Percentiles rank a stretch among this genome's conserved stretches.
phyloP scores from a whole-genome alignment of 2,329 filamentous ascomycete species.

The Ceratocystis destructans region DNA sequence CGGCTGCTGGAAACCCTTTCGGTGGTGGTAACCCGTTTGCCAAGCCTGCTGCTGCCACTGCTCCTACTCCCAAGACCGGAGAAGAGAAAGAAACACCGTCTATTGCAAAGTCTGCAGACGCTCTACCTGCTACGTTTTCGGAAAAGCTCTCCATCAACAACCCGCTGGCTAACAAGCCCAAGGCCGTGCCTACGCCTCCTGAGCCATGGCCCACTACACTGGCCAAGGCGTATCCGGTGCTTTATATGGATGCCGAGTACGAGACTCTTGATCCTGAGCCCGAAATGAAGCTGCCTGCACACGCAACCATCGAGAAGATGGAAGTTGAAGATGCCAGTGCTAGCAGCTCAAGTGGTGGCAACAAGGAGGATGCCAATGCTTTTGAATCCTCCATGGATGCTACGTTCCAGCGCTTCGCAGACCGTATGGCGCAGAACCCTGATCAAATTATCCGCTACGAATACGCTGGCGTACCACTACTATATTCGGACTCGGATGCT shows the following conservation, averaged over 20 bases:
- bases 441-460: slow-evolving; percentile 75
- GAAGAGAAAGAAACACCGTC: slow-evolving; percentile 16
- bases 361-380: slow-evolving; percentile 48
- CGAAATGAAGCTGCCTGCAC: slow-evolving; percentile 34
- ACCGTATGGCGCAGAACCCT: slow-evolving; percentile 63
- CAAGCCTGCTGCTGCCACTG: slow-evolving; percentile 26
- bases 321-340: slow-evolving; percentile 27
- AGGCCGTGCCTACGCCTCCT: slow-evolving; percentile 39
- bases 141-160: slow-evolving; percentile 63
- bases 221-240: slow-evolving; percentile 58
- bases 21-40: slow-evolving; percentile 44
- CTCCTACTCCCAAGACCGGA: slow-evolving; percentile 16
- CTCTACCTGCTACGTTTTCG: slow-evolving; percentile 51
- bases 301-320: slow-evolving; percentile 35
- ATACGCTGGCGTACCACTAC: slow-evolving; percentile 55
- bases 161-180: slow-evolving; percentile 25
- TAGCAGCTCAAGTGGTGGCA: slow-evolving; percentile 23
- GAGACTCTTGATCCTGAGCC: slow-evolving; percentile 61
- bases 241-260: slow-evolving; percentile 82
- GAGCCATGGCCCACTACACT: slow-evolving; percentile 59
- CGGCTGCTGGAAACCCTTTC: slow-evolving; percentile 39
- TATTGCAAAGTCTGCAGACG: slow-evolving; percentile 20
- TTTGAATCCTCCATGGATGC: slow-evolving; percentile 65
- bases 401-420: slow-evolving; percentile 68
- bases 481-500: slow-evolving; percentile 66